Evolutionary conservation across 768 basidiomycete genomes (phyloP), one percentile per base, ranked within the genome.

Genomic region (Pleurotus citrinopileatus): DNA sequence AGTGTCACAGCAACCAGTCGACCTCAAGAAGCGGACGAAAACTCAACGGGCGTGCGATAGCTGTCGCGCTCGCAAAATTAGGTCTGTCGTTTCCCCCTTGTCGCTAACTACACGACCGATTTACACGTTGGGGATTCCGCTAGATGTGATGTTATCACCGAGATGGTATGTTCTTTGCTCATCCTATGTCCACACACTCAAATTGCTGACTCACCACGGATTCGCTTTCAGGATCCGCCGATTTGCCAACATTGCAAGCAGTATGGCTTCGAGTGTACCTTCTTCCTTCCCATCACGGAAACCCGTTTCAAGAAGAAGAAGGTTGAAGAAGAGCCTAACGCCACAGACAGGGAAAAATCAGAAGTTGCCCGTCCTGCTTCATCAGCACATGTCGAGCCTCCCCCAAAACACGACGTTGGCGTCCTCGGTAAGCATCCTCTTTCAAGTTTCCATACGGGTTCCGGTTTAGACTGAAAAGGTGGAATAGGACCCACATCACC

Each of bases 251-350:
- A 98, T 68, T 98, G 96, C 80, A 91, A 92, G 64, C 91, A 94
- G 65, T 93, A 94, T 63, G 81, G 83, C 40, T 91, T 94, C 60
- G 93, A 96, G 59, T 97, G 96, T 68, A 97, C 95, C 4, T 97
- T 95, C 73, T 96, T 97, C 77, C 83, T 98, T 10, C 97, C 97
- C 36, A 99, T 99, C 61, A 93, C 96, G 8, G 97, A 98, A 70
- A 99, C 97, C 0, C 87, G 97, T 17, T 99, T 98, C 80, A 98
- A 98, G 75, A 97, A 97, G 77, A 94, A 94, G 74, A 88, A 89
- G 60, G 55, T 85, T 40, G 89, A 94, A 62, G 86, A 91, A 61
- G 89, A 89, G 48, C 70, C 74, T 2, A 70, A 72, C 0, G 68
- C 53, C 3, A 59, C 62, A 20, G 74, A 74, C 27, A 71, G 72